Percentiles rank a stretch among this genome's conserved stretches.
phyloP scores from a whole-genome alignment of 768 basidiomycete species.

The Sutorius australiensis region DNA sequence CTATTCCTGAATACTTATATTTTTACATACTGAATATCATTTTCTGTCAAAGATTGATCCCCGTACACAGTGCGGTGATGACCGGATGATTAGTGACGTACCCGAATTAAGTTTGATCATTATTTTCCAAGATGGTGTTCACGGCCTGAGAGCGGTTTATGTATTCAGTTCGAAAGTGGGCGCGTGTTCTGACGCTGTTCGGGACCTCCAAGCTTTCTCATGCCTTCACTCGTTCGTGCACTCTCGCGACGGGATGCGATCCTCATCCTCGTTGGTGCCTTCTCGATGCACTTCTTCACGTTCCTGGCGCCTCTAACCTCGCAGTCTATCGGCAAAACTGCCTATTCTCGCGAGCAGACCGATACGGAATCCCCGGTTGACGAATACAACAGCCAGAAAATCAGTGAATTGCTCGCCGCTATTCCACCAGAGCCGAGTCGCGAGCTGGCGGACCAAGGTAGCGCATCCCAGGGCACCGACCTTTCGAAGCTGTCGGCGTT shows the following conservation, averaged over 20 bases:
- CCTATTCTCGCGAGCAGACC: constrained; percentile 10
- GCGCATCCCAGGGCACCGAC: neutral
- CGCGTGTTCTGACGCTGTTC: neutral
- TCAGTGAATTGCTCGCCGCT: neutral
- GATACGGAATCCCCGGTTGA: neutral
- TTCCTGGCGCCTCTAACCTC: constrained; percentile 34
- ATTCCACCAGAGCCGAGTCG: neutral
- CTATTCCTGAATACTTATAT: too few relatives aligned
- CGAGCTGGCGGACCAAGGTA: neutral
- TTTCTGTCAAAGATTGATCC: too few relatives aligned
- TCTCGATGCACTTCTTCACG: constrained; percentile 51
- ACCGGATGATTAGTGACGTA: too few relatives aligned
- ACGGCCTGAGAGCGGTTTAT: too few relatives aligned
- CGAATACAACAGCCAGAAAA: constrained; percentile 5
- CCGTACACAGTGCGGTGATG: too few relatives aligned
- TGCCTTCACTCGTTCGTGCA: constrained; percentile 38
- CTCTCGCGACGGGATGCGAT: constrained; percentile 55
- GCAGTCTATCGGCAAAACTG: constrained; percentile 33
- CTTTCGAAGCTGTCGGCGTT: constrained; percentile 24
- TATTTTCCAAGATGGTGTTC: too few relatives aligned
- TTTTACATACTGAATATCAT: too few relatives aligned
- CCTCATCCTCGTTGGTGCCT: constrained; percentile 56
- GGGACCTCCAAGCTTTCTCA: constrained; percentile 8
- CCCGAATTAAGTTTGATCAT: too few relatives aligned
- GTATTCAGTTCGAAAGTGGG: too few relatives aligned